phyloP scores from a whole-genome alignment of 768 basidiomycete genomes.

The Fistulinella prunicolor region DNA sequence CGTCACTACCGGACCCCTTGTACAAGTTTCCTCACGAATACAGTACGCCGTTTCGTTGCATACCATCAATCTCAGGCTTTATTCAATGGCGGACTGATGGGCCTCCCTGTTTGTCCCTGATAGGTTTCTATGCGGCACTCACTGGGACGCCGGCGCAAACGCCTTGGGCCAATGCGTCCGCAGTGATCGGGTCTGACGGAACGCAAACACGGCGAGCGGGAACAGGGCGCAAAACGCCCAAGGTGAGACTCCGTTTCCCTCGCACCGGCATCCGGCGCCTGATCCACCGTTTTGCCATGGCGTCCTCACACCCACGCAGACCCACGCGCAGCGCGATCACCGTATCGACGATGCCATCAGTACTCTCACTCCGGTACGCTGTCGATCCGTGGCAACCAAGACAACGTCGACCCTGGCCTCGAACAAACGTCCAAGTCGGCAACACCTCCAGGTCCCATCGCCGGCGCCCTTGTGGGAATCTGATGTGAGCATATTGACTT shows the following conservation, averaged over 20 bases:
- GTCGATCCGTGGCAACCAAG: no score
- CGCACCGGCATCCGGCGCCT: no score
- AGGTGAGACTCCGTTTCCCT: no score
- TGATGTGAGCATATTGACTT: conserved; percentile 4
- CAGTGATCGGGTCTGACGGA: background rate
- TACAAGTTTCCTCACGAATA: conserved; percentile 27
- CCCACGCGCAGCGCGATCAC: no score
- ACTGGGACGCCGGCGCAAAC: conserved; percentile 15
- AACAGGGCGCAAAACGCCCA: no score
- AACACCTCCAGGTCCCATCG: conserved; percentile 18
- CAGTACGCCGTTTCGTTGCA: conserved; percentile 8
- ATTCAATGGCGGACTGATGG: background rate
- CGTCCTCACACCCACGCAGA: no score
- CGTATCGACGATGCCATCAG: no score
- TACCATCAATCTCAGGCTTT: no score
- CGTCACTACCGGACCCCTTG: conserved; percentile 22
- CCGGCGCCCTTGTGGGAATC: conserved; percentile 11
- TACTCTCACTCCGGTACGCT: no score
- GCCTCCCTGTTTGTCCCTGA: background rate
- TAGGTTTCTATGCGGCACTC: conserved; percentile 25
- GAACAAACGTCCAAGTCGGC: background rate
- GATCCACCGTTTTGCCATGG: no score
- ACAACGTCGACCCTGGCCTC: no score
- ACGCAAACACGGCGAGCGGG: background rate
- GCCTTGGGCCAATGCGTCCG: conserved; percentile 6